These are phyloP conservation scores for Phytophthora sp. DNA, from an alignment of 352 stramenopile genomes.

Conservation along the genomic window DNA sequence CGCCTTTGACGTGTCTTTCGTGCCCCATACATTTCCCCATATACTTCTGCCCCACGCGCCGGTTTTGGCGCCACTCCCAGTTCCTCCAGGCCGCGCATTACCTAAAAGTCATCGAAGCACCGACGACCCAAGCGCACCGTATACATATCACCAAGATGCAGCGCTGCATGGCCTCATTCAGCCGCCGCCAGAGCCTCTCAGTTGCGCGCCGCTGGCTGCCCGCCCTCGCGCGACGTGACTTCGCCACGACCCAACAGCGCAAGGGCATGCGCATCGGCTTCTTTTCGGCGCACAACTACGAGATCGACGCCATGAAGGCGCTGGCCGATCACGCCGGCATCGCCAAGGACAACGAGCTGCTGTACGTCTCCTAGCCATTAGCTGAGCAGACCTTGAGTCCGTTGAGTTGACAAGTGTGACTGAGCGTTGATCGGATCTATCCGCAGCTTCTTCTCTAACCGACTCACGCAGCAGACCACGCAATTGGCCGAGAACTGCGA, in stretches of 20 bases:
- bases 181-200: slow-evolving; percentile 11
- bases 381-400: background rate
- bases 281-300: slow-evolving; percentile 74
- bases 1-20: no score
- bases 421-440: background rate
- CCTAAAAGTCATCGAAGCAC: slow-evolving; percentile 16
- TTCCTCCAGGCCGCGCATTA: slow-evolving; percentile 20
- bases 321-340: slow-evolving; percentile 45
- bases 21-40: no score
- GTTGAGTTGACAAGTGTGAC: background rate
- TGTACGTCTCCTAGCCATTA: no score
- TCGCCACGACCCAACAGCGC: slow-evolving; percentile 16
- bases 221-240: slow-evolving; percentile 19
- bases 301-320: slow-evolving; percentile 57
- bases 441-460: slow-evolving; percentile 62
- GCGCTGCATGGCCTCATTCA: slow-evolving; percentile 20
- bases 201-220: slow-evolving; percentile 17
- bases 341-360: slow-evolving; percentile 51
- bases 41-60: no score
- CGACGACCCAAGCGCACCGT: background rate
- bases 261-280: slow-evolving; percentile 71
- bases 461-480: slow-evolving; percentile 57
- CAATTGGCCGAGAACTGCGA: slow-evolving; percentile 61
- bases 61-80: no score
- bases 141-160: slow-evolving; percentile 13